Evolutionary conservation across 352 stramenopile species (phyloP).

Genomic region (Globisporangium parvum): DNA sequence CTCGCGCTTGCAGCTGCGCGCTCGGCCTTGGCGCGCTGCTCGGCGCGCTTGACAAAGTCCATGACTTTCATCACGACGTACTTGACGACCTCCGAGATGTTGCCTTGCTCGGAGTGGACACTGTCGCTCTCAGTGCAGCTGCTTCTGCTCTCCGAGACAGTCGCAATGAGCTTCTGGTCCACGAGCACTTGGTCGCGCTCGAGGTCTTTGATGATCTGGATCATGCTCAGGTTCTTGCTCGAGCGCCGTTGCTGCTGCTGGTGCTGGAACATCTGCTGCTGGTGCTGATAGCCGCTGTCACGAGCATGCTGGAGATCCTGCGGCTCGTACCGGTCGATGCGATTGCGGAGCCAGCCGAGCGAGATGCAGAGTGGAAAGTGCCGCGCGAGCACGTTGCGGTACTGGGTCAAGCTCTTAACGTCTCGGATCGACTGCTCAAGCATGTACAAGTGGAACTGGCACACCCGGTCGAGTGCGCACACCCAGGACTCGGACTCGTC

Average conservation of each 20-base stretch:
- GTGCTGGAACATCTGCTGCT: slow-evolving; percentile 23
- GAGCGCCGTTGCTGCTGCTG: slow-evolving; percentile 40
- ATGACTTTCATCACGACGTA: slow-evolving; percentile 48
- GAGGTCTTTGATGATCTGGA: slow-evolving; percentile 77
- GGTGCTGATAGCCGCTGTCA: slow-evolving; percentile 1
- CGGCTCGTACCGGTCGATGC: slow-evolving; percentile 32
- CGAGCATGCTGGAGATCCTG: neutral
- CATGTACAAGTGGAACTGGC: slow-evolving; percentile 38
- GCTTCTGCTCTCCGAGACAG: neutral
- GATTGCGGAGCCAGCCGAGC: slow-evolving; percentile 55
- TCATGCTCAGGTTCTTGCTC: slow-evolving; percentile 61
- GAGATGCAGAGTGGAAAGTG: slow-evolving; percentile 52
- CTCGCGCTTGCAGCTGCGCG: neutral
- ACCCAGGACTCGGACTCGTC: slow-evolving; percentile 27
- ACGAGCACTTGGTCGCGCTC: slow-evolving; percentile 60
- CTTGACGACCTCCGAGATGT: slow-evolving; percentile 50
- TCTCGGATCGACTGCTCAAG: slow-evolving; percentile 35
- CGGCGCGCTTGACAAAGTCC: slow-evolving; percentile 23
- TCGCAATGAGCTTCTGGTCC: slow-evolving; percentile 41
- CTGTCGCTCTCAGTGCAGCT: slow-evolving; percentile 1
- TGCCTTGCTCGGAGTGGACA: slow-evolving; percentile 26
- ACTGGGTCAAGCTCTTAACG: slow-evolving; percentile 20
- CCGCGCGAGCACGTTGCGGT: slow-evolving; percentile 31
- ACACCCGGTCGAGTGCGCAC: slow-evolving; percentile 29
- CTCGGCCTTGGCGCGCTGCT: slow-evolving; percentile 9